Evolutionary conservation across 2,329 filamentous ascomycete species (phyloP).

Genomic region (Diaporthe destruens): DNA sequence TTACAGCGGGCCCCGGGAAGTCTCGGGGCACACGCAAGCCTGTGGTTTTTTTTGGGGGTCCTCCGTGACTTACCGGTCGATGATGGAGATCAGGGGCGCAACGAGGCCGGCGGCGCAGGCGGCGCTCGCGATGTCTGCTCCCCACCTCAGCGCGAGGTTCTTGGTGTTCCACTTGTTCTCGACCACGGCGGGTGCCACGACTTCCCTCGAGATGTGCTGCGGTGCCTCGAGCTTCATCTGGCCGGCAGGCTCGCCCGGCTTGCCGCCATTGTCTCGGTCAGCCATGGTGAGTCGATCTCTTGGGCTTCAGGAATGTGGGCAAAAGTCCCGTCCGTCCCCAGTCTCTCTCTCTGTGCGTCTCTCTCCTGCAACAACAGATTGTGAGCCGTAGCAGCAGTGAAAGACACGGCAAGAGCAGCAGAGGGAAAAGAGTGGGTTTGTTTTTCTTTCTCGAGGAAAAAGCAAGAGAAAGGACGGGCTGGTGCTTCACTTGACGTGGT

Average conservation of each 20-base stretch:
- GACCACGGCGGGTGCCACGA: conserved; percentile 8
- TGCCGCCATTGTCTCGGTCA: conserved; percentile 33
- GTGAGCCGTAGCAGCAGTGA: neutral
- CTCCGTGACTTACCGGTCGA: conserved; percentile 85
- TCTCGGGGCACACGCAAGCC: neutral
- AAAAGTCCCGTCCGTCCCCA: neutral
- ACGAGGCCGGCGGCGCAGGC: conserved; percentile 80
- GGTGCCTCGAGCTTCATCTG: conserved; percentile 36
- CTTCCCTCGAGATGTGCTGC: conserved; percentile 20
- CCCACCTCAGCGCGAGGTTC: conserved; percentile 75
- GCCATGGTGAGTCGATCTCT: conserved; percentile 21
- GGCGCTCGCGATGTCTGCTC: conserved; percentile 77
- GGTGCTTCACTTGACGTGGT: conserved; percentile 29
- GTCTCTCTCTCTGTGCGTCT: neutral
- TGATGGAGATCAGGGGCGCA: conserved; percentile 86
- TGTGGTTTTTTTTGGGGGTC: too few relatives aligned
- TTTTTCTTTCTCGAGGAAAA: neutral
- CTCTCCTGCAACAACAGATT: neutral
- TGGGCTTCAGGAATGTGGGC: neutral
- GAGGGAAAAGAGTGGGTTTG: neutral
- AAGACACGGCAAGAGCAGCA: neutral
- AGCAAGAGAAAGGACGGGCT: conserved; percentile 2
- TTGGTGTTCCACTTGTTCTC: conserved; percentile 77
- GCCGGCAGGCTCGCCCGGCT: conserved; percentile 34
- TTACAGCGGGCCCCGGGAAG: neutral